phyloP scores from a whole-genome alignment of 225 moss, liverwort and hornwort genomes.

The Neckera pumila region DNA sequence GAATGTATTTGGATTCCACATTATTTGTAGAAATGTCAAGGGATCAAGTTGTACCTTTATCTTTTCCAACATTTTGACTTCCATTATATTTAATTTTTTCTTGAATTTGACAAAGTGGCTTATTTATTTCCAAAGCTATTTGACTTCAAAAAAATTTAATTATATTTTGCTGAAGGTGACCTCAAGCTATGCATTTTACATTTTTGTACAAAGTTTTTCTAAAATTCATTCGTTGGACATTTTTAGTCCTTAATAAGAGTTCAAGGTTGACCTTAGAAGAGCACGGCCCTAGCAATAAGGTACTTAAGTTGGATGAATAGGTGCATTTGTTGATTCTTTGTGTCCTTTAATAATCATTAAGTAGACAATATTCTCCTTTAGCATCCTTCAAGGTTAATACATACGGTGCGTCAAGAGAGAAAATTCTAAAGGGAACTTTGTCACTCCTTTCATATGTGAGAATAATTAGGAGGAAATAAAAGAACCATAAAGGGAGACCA shows the following conservation, averaged over 20 bases:
- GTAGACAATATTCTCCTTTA: fast-evolving
- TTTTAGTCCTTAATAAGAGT: fast-evolving
- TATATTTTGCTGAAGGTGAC: too few relatives aligned
- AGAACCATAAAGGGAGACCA: fast-evolving
- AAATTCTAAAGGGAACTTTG: not conserved
- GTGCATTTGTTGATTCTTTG: too few relatives aligned
- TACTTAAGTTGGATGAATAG: too few relatives aligned
- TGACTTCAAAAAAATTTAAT: too few relatives aligned
- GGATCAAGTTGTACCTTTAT: too few relatives aligned
- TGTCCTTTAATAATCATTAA: not conserved
- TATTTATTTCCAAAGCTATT: too few relatives aligned
- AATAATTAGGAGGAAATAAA: fast-evolving
- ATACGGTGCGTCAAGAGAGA: fast-evolving
- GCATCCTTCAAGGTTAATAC: fast-evolving
- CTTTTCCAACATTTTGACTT: too few relatives aligned
- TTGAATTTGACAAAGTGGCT: too few relatives aligned
- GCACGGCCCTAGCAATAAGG: too few relatives aligned
- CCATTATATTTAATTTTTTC: too few relatives aligned
- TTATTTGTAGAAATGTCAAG: too few relatives aligned
- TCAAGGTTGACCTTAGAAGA: not conserved
- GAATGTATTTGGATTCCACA: too few relatives aligned
- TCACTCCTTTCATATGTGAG: fast-evolving
- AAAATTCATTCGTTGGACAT: not conserved
- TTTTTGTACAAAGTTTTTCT: not conserved
- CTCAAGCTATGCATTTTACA: not conserved